These are phyloP conservation scores for Sporothrix schenckii DNA, from an alignment of 2,329 filamentous ascomycete genomes.

Conservation along the genomic window DNA sequence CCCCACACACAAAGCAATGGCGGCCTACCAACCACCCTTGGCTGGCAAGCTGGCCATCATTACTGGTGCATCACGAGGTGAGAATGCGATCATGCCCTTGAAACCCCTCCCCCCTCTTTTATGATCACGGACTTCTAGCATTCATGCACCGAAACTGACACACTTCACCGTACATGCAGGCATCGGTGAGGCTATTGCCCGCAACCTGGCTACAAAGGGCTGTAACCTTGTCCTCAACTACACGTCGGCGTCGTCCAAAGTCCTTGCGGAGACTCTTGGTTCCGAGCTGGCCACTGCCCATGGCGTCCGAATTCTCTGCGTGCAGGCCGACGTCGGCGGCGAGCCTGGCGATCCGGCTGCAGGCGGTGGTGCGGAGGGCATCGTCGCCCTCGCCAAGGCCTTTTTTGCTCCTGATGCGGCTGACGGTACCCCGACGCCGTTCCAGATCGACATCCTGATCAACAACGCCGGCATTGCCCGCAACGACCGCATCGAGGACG, in stretches of 20 bases:
- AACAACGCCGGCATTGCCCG: slow-evolving; percentile 79
- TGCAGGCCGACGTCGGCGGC: slow-evolving; percentile 73
- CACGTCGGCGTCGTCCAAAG: slow-evolving; percentile 52
- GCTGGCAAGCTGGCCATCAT: slow-evolving; percentile 78
- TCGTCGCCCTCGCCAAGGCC: slow-evolving; percentile 53
- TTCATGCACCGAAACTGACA: too few relatives aligned
- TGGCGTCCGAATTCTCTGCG: slow-evolving; percentile 60
- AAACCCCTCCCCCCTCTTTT: not conserved
- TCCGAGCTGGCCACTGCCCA: slow-evolving; percentile 58
- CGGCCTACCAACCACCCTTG: slow-evolving; percentile 46
- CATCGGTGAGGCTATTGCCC: slow-evolving; percentile 67
- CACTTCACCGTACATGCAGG: slow-evolving; percentile 51
- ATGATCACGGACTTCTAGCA: too few relatives aligned
- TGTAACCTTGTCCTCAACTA: slow-evolving; percentile 71
- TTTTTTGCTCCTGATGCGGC: slow-evolving; percentile 55
- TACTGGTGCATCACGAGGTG: slow-evolving; percentile 78
- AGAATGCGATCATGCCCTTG: slow-evolving; percentile 22
- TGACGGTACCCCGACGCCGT: slow-evolving; percentile 40
- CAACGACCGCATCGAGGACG: slow-evolving; percentile 67
- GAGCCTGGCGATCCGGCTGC: slow-evolving; percentile 63
- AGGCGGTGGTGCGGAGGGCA: slow-evolving; percentile 44
- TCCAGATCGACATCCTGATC: slow-evolving; percentile 79
- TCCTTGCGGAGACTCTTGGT: slow-evolving; percentile 63
- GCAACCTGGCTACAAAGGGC: slow-evolving; percentile 73
- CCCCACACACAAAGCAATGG: not conserved